These are phyloP conservation scores for Sporisorium sorghi DNA, from an alignment of 1,284 basidiomycete genomes.

Conservation along the genomic window DNA sequence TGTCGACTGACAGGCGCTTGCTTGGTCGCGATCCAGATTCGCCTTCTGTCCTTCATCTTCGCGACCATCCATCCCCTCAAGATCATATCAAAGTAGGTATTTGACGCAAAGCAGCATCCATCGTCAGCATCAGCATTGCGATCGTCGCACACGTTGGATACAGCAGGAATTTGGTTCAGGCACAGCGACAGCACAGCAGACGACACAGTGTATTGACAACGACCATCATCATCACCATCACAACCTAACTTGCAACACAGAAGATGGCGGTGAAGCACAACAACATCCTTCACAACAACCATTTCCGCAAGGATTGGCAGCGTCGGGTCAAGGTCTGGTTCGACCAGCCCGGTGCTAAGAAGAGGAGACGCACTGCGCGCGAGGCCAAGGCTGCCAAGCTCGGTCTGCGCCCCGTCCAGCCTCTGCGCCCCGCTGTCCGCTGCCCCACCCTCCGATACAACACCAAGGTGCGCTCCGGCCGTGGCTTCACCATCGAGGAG, in stretches of 20 bases:
- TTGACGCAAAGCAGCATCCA: neutral
- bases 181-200: conserved; percentile 8
- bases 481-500: conserved; percentile 94
- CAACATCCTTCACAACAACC: conserved; percentile 75
- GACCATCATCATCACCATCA: conserved; percentile 1
- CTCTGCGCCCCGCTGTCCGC: conserved; percentile 96
- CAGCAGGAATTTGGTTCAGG: neutral
- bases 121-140: conserved; percentile 14
- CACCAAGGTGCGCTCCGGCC: conserved; percentile 95
- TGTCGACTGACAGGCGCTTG: neutral
- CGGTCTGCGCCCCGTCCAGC: conserved; percentile 89
- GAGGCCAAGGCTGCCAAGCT: conserved; percentile 90
- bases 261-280: conserved; percentile 69
- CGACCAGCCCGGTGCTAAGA: conserved; percentile 98
- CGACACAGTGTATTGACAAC: neutral
- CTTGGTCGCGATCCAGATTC: conserved; percentile 26
- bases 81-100: conserved; percentile 56
- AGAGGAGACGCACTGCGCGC: conserved; percentile 92
- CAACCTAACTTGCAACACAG: neutral
- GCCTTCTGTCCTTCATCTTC: conserved; percentile 43
- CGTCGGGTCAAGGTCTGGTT: conserved; percentile 96
- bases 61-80: conserved; percentile 54
- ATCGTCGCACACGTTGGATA: conserved; percentile 2
- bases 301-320: conserved; percentile 90
- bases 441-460: conserved; percentile 98